phyloP scores from a whole-genome alignment of 495 filamentous ascomycete genomes.

The Usnea hakonensis region DNA sequence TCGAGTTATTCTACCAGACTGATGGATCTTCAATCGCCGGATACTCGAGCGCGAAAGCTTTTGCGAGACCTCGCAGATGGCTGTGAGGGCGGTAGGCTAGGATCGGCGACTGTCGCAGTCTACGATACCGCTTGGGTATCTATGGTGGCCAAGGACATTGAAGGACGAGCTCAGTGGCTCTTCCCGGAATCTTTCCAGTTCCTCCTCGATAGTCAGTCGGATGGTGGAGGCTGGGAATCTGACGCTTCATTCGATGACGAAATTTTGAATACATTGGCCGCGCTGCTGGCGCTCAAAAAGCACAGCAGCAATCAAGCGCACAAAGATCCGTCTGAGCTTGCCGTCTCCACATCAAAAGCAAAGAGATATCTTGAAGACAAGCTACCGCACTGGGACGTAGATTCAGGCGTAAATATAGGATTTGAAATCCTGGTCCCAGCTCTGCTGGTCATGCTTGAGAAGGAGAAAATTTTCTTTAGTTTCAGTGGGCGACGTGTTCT shows the following conservation, averaged over 20 bases:
- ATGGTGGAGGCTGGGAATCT: constrained; percentile 20
- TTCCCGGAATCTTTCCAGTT: constrained; percentile 25
- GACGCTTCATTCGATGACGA: constrained; percentile 17
- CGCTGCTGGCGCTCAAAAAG: constrained; percentile 22
- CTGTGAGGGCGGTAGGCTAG: neutral
- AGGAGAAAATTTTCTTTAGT: constrained; percentile 17
- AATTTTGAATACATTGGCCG: constrained; percentile 27
- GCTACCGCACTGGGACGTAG: constrained; percentile 18
- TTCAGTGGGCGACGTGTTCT: constrained; percentile 22
- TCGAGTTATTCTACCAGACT: neutral
- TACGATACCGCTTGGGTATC: constrained; percentile 43
- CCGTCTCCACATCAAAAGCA: constrained; percentile 1
- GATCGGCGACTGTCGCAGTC: constrained; percentile 16
- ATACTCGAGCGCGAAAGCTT: neutral
- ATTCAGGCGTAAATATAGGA: constrained; percentile 24
- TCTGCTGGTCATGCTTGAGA: constrained; percentile 24
- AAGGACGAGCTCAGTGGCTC: constrained; percentile 16
- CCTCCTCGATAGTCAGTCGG: constrained; percentile 17
- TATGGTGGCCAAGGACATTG: constrained; percentile 27
- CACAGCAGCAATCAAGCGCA: neutral
- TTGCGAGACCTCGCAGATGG: neutral
- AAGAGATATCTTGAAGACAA: neutral
- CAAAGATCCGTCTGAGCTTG: neutral
- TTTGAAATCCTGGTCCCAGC: constrained; percentile 35
- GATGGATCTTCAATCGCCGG: neutral